A percentile compares a stretch with the other conserved stretches of the same genome.
phyloP scores from a whole-genome alignment of 805 yeast genomes.

The Lipomyces oligophaga region DNA sequence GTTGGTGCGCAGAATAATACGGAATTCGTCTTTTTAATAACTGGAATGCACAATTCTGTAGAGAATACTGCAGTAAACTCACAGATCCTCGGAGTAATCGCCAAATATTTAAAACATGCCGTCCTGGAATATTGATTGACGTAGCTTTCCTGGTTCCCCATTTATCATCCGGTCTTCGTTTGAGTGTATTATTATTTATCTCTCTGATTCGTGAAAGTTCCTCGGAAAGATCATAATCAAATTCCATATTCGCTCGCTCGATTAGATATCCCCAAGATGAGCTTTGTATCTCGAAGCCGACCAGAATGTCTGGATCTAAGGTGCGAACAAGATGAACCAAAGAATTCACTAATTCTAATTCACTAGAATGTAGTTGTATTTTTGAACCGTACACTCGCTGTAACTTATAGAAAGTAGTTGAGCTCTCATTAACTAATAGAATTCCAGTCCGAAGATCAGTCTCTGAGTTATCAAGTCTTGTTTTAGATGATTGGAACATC shows the following conservation, averaged over 20 bases:
- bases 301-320: slow-evolving; percentile 81
- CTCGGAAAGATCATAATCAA: slow-evolving; percentile 52
- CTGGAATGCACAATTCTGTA: slow-evolving; percentile 73
- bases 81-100: slow-evolving; percentile 61
- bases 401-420: slow-evolving; percentile 1
- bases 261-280: slow-evolving; percentile 87
- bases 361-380: no score
- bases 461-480: no score
- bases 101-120: slow-evolving; percentile 88
- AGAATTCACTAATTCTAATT: slow-evolving; percentile 54
- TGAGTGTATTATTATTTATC: slow-evolving; percentile 1
- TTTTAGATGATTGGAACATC: slow-evolving; percentile 39
- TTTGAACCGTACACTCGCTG: no score
- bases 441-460: no score
- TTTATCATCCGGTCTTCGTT: slow-evolving; percentile 45
- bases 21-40: slow-evolving; percentile 67
- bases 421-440: no score
- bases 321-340: slow-evolving; percentile 53
- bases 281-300: slow-evolving; percentile 79
- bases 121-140: slow-evolving; percentile 62
- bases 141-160: slow-evolving; percentile 86
- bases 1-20: slow-evolving; percentile 46
- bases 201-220: slow-evolving; percentile 55
- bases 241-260: slow-evolving; percentile 48
- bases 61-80: slow-evolving; percentile 59